Conservation (phyloP, 192 early-diverging fungal species). For the Backusella westeae region DNA sequence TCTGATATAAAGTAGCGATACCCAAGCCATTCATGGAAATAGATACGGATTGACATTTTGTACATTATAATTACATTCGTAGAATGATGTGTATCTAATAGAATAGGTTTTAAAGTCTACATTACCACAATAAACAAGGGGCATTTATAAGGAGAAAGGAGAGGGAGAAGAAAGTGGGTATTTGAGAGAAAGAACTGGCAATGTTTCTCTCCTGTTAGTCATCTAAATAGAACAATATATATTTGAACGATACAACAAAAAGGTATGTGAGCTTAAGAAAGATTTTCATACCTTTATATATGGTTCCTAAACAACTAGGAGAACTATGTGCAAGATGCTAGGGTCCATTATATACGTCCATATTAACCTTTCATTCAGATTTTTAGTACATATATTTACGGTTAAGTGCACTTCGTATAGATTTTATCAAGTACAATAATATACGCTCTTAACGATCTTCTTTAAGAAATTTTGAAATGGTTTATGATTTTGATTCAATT, state of each 20-base stretch:
- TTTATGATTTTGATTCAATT: neutral
- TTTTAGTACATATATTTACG: neutral
- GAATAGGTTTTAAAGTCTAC: neutral
- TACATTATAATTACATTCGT: too few relatives aligned
- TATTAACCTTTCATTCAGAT: neutral
- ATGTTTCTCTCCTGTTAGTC: neutral
- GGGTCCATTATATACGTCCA: neutral
- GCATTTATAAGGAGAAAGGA: neutral
- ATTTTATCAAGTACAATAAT: too few relatives aligned
- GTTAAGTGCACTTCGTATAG: neutral
- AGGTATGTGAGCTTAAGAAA: neutral
- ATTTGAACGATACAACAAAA: neutral
- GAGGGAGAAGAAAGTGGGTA: neutral
- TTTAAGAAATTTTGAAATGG: neutral
- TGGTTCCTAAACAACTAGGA: neutral
- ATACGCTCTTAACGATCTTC: neutral
- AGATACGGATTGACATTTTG: too few relatives aligned
- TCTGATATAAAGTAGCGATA: too few relatives aligned
- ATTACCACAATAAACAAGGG: neutral
- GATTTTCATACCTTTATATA: neutral
- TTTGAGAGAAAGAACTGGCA: neutral
- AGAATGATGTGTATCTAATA: too few relatives aligned
- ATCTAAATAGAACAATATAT: neutral
- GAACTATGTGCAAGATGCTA: neutral
- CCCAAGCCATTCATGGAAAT: too few relatives aligned